Conservation (phyloP, 441 rosid species). For the Biscutella auriculata region DNA sequence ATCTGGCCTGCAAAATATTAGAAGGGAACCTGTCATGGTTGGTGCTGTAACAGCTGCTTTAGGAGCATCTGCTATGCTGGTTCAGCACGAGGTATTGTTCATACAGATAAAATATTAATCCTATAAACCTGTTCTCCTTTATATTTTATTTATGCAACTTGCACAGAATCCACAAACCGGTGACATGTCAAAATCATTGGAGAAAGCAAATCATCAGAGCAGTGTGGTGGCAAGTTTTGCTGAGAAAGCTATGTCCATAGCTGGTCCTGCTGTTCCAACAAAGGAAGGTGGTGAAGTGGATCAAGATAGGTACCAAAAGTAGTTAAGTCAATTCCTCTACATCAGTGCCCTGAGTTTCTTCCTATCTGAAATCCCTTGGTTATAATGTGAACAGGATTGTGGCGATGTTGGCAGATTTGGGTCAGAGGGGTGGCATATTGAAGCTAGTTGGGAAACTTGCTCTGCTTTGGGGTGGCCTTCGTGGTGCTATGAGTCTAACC, state of each 20-base stretch:
- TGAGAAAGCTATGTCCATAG: conserved; percentile 93
- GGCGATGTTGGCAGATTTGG: conserved; percentile 75
- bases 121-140: background rate
- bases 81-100: conserved; percentile 50
- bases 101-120: background rate
- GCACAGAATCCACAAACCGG: conserved; percentile 26
- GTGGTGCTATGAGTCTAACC: conserved; percentile 92
- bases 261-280: conserved; percentile 93
- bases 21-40: conserved; percentile 50
- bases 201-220: conserved; percentile 32
- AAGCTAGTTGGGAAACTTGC: conserved; percentile 85
- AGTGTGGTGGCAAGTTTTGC: conserved; percentile 72
- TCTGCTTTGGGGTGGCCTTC: conserved; percentile 98
- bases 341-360: background rate
- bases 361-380: conserved; percentile 5
- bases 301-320: conserved; percentile 65
- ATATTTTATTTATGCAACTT: background rate
- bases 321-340: conserved; percentile 1
- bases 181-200: conserved; percentile 32
- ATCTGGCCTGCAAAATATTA: conserved; percentile 24
- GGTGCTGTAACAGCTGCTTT: conserved; percentile 90
- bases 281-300: conserved; percentile 91
- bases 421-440: conserved; percentile 91
- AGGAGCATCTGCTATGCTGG: conserved; percentile 84
- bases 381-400: conserved; percentile 52